A percentile compares a stretch with the other conserved stretches of the same genome.
phyloP scores from a whole-genome alignment of 805 yeast genomes.

The Starmerella bombi region DNA sequence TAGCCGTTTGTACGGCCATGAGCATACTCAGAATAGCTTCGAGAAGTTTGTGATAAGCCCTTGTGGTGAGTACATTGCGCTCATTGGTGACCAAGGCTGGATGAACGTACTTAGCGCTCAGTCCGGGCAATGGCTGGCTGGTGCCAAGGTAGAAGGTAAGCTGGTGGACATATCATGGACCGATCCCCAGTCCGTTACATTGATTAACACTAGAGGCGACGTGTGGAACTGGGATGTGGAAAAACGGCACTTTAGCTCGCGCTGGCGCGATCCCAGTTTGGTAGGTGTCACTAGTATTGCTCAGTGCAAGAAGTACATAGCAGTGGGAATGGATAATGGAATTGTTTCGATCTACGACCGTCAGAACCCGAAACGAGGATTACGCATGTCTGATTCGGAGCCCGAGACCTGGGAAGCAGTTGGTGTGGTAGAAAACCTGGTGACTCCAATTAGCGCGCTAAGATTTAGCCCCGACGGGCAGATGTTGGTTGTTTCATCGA shows the following conservation, averaged over 20 bases:
- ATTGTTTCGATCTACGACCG: conserved; percentile 78
- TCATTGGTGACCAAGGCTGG: conserved; percentile 85
- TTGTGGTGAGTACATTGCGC: conserved; percentile 56
- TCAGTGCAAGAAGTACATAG: conserved; percentile 72
- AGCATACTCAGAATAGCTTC: conserved; percentile 63
- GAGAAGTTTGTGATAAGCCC: conserved; percentile 66
- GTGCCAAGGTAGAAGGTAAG: conserved; percentile 80
- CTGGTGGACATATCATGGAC: conserved; percentile 69
- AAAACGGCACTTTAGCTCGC: conserved; percentile 38
- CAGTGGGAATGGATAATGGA: conserved; percentile 81
- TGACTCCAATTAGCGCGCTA: conserved; percentile 63
- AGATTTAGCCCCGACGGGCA: conserved; percentile 82
- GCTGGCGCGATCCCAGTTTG: conserved; percentile 82
- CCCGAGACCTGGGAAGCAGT: conserved; percentile 37
- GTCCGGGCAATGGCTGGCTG: conserved; percentile 77
- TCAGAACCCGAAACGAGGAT: conserved; percentile 18
- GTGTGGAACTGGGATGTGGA: conserved; percentile 71
- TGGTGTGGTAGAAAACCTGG: conserved; percentile 60
- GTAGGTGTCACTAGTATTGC: conserved; percentile 67
- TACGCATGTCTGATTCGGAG: conserved; percentile 24
- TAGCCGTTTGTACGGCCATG: conserved; percentile 84
- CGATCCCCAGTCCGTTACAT: conserved; percentile 35
- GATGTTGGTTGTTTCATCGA: conserved; percentile 67
- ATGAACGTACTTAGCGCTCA: conserved; percentile 61
- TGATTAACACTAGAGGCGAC: conserved; percentile 68